phyloP scores from a whole-genome alignment of 176 grass and related monocot species.

The Oryza punctata region DNA sequence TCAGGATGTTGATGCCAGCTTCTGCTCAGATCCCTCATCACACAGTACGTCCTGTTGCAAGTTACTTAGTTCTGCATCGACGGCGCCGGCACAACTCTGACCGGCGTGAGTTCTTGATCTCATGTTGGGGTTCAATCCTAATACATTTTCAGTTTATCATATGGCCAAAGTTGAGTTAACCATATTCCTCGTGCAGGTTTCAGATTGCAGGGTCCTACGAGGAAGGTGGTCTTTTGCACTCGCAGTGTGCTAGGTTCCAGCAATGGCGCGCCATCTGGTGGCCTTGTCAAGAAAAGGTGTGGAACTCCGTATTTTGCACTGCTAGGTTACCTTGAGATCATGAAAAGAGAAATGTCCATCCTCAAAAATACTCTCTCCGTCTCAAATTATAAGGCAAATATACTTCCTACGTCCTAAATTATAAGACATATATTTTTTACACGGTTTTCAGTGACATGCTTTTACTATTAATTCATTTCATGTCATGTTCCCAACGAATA shows the following conservation, averaged over 20 bases:
- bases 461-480: too few species aligned
- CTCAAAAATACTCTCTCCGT: too few species aligned
- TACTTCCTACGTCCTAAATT: too few species aligned
- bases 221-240: constrained; percentile 33
- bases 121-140: background rate
- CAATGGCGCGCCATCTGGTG: constrained; percentile 49
- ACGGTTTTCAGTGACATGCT: too few species aligned
- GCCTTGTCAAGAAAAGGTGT: constrained; percentile 72
- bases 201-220: constrained; percentile 33
- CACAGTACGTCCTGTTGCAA: constrained; percentile 24
- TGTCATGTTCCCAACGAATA: too few species aligned
- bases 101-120: constrained; percentile 35
- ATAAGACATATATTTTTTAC: too few species aligned
- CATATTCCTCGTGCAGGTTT: constrained; percentile 16
- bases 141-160: constrained; percentile 12
- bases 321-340: background rate
- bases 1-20: constrained; percentile 46
- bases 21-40: constrained; percentile 36
- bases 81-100: background rate
- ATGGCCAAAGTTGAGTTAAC: background rate
- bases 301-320: background rate
- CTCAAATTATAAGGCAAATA: too few species aligned
- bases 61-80: background rate
- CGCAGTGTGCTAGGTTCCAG: constrained; percentile 36
- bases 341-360: background rate